phyloP scores from a whole-genome alignment of 2,329 filamentous ascomycete genomes.

The Xenoacremonium recifei region DNA sequence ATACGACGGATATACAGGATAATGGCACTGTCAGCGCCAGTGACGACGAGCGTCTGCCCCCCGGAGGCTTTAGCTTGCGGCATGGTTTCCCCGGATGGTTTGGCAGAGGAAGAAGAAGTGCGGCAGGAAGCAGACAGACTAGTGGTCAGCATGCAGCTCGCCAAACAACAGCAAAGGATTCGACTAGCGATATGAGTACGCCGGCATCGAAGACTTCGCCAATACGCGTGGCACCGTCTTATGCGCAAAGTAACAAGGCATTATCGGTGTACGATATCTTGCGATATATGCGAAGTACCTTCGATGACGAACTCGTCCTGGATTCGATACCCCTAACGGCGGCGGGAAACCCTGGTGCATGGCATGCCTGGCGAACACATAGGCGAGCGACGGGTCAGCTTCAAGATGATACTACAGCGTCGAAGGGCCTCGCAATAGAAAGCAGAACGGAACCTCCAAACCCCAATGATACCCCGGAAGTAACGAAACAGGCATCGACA shows the following conservation, averaged over 20 bases:
- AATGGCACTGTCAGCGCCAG: constrained; percentile 78
- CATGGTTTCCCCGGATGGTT: constrained; percentile 95
- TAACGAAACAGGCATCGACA: constrained; percentile 7
- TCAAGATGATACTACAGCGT: constrained; percentile 8
- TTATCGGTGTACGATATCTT: constrained; percentile 67
- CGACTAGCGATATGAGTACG: constrained; percentile 24
- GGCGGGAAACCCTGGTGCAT: constrained; percentile 86
- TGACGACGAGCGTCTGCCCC: constrained; percentile 79
- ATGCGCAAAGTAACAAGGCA: constrained; percentile 40
- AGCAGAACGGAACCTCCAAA: constrained; percentile 7
- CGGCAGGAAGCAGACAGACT: constrained; percentile 36
- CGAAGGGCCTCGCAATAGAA: not conserved
- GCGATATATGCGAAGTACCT: constrained; percentile 77
- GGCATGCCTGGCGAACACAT: constrained; percentile 87
- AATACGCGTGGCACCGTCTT: constrained; percentile 31
- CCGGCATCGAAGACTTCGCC: constrained; percentile 30
- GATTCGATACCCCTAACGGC: constrained; percentile 78
- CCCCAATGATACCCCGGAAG: constrained; percentile 1
- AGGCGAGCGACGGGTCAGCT: constrained; percentile 39
- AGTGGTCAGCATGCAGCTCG: constrained; percentile 37
- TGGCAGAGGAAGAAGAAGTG: constrained; percentile 51
- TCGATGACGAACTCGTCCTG: constrained; percentile 73
- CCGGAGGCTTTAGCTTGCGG: constrained; percentile 84
- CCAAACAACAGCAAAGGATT: constrained; percentile 22
- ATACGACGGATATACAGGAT: constrained; percentile 75